These are phyloP conservation scores for Anaeromyces robustus DNA, from an alignment of 192 early-diverging fungal species.

Conservation along the genomic window DNA sequence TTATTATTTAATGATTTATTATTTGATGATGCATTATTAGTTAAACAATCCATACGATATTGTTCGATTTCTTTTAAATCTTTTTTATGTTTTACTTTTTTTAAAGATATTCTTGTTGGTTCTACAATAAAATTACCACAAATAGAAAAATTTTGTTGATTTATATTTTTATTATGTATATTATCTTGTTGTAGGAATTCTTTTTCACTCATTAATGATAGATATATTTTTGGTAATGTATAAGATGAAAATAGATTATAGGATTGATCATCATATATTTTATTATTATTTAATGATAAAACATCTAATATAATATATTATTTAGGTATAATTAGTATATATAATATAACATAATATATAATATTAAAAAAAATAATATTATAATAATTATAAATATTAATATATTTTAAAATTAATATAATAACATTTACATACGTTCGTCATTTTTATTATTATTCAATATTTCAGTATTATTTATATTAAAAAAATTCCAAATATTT, in stretches of 20 bases:
- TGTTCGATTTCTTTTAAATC: neutral
- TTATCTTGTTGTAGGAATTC: neutral
- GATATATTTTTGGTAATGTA: neutral
- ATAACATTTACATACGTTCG: too few species aligned
- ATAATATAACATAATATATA: too few species aligned
- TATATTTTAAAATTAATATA: too few species aligned
- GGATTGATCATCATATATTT: neutral
- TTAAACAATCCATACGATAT: neutral
- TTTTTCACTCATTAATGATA: neutral
- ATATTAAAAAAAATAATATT: too few species aligned
- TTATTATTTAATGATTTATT: neutral
- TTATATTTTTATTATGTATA: neutral
- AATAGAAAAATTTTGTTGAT: neutral
- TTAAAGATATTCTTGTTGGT: neutral
- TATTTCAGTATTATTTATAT: neutral
- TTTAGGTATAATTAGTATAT: too few species aligned
- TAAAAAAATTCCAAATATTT: neutral
- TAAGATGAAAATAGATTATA: neutral
- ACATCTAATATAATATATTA: too few species aligned
- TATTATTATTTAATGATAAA: neutral
- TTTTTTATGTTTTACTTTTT: neutral
- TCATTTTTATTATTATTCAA: too few species aligned
- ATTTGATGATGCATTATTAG: neutral
- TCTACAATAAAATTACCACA: neutral
- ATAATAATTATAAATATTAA: too few species aligned